A percentile compares a stretch with the other conserved stretches of the same genome.
These are phyloP conservation scores for Handroanthus guayacan DNA, from an alignment of 257 asterid genomes.

Conservation along the genomic window DNA sequence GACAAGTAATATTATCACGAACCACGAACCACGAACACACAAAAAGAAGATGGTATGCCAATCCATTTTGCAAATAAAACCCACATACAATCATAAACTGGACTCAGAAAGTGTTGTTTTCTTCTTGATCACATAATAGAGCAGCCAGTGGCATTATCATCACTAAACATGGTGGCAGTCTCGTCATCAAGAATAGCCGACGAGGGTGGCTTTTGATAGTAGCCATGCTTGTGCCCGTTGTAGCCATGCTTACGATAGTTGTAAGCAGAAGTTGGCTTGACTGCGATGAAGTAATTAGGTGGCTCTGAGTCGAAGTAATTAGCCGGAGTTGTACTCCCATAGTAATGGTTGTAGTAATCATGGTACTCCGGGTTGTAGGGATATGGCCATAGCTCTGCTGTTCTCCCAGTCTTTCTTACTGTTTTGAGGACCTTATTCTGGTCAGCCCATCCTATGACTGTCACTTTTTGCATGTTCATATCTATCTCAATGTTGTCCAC, in stretches of 20 bases:
- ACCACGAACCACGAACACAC: no score
- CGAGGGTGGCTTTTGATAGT: conserved; percentile 61
- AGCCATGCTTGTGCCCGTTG: conserved; percentile 63
- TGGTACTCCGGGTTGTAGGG: conserved; percentile 77
- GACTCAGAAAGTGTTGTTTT: neutral
- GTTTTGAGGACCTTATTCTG: conserved; percentile 65
- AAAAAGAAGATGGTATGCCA: no score
- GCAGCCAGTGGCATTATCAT: conserved; percentile 74
- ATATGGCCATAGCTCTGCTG: conserved; percentile 77
- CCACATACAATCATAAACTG: neutral
- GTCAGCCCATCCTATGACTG: conserved; percentile 68
- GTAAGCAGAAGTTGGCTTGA: conserved; percentile 43
- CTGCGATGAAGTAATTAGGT: no score
- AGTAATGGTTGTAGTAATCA: conserved; percentile 52
- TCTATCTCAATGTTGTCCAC: conserved; percentile 68
- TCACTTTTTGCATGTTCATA: conserved; percentile 75
- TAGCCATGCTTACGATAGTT: conserved; percentile 68
- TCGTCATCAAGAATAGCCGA: conserved; percentile 44
- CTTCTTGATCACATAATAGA: conserved; percentile 57
- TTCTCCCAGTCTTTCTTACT: conserved; percentile 63
- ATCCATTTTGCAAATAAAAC: neutral
- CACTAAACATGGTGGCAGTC: conserved; percentile 63
- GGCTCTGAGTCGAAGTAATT: conserved; percentile 29
- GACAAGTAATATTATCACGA: no score
- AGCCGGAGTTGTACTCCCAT: conserved; percentile 34